These are phyloP conservation scores for Plasmodium ovale DNA, from an alignment of 169 alveolate species.

Conservation along the genomic window DNA sequence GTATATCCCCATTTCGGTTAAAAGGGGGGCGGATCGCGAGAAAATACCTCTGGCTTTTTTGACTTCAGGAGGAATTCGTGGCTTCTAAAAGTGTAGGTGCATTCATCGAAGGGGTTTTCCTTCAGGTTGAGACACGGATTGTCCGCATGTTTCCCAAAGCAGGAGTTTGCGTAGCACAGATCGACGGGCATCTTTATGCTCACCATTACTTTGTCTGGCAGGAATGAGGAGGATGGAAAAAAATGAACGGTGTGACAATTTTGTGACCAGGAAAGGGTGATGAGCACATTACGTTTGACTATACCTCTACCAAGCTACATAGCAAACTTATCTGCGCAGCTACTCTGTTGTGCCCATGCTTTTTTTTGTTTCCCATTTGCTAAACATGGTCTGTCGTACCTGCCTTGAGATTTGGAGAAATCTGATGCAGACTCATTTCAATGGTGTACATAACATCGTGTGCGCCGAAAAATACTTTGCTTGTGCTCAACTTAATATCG, in stretches of 20 bases:
- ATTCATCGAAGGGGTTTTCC: conserved; percentile 19
- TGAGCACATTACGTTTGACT: too few relatives aligned
- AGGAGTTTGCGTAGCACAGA: conserved; percentile 53
- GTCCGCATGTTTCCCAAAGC: conserved; percentile 14
- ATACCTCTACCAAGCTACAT: too few relatives aligned
- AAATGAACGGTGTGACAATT: too few relatives aligned
- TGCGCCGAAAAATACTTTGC: conserved; percentile 40
- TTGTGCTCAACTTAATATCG: conserved; percentile 12
- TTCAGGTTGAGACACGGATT: conserved; percentile 44
- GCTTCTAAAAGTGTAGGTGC: conserved; percentile 28
- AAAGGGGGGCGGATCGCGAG: too few relatives aligned
- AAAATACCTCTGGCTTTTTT: conserved; percentile 1
- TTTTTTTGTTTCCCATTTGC: not conserved
- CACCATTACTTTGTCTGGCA: conserved; percentile 32
- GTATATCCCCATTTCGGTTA: too few relatives aligned
- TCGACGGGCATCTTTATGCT: conserved; percentile 29
- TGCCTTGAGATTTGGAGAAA: not conserved
- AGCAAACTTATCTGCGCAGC: too few relatives aligned
- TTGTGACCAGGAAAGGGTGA: too few relatives aligned
- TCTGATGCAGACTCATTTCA: conserved; percentile 11
- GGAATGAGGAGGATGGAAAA: not conserved
- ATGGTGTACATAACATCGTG: conserved; percentile 13
- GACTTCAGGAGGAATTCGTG: conserved; percentile 35
- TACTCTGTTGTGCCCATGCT: not conserved
- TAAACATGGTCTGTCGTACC: too few relatives aligned